A percentile compares a stretch with the other conserved stretches of the same genome.
These are phyloP conservation scores for Peronospora tabacina DNA, from an alignment of 352 stramenopile species.

Conservation along the genomic window DNA sequence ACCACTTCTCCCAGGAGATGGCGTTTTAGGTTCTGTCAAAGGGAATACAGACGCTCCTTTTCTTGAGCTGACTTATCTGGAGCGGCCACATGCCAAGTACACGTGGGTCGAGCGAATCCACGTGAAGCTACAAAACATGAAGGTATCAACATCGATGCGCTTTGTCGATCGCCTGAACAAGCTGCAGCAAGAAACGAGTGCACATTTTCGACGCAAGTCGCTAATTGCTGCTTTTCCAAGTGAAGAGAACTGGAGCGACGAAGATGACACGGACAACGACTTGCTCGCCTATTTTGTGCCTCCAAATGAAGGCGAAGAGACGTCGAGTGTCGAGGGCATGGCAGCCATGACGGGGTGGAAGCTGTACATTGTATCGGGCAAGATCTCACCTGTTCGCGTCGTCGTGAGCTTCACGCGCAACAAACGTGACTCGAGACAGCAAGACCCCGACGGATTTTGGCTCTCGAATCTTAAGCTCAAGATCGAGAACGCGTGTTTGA, in stretches of 20 bases:
- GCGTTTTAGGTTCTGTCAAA: slow-evolving; percentile 8
- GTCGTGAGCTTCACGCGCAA: slow-evolving; percentile 73
- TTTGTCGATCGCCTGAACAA: slow-evolving; percentile 68
- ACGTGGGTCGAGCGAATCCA: slow-evolving; percentile 53
- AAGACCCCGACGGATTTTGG: slow-evolving; percentile 50
- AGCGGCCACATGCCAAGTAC: slow-evolving; percentile 66
- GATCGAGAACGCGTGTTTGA: slow-evolving; percentile 82
- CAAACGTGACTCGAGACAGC: slow-evolving; percentile 41
- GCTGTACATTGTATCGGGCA: slow-evolving; percentile 61
- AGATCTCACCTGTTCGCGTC: slow-evolving; percentile 63
- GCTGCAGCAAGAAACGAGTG: slow-evolving; percentile 49
- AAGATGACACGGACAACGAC: slow-evolving; percentile 36
- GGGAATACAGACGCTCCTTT: slow-evolving; percentile 43
- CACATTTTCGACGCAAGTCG: slow-evolving; percentile 62
- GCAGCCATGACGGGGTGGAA: slow-evolving; percentile 68
- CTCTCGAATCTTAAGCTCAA: slow-evolving; percentile 77
- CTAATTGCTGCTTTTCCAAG: slow-evolving; percentile 38
- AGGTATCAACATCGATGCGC: slow-evolving; percentile 66
- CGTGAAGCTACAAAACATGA: slow-evolving; percentile 60
- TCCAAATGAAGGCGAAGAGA: slow-evolving; percentile 29
- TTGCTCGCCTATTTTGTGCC: slow-evolving; percentile 67
- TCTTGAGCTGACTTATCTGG: slow-evolving; percentile 57
- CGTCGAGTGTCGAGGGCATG: slow-evolving; percentile 31
- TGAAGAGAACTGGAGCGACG: slow-evolving; percentile 20
- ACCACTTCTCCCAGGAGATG: slow-evolving; percentile 31